Evolutionary conservation across 768 basidiomycete genomes (phyloP).

Genomic region (Amanita pallidorosea): DNA sequence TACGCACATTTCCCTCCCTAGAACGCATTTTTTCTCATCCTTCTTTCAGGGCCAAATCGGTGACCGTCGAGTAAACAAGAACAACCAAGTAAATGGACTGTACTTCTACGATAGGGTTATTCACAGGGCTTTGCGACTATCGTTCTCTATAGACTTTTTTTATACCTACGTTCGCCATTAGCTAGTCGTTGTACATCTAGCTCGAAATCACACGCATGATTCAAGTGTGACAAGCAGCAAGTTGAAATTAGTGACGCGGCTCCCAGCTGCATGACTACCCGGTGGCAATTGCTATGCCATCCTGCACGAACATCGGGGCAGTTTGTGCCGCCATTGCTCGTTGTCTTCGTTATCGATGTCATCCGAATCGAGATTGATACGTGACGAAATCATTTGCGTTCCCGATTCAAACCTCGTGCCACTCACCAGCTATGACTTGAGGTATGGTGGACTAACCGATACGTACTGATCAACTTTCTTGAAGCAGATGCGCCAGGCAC

Average conservation of each 20-base stretch:
- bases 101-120: background rate
- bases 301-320: no score
- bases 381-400: no score
- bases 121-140: background rate
- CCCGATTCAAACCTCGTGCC: no score
- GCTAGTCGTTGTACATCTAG: background rate
- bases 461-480: background rate
- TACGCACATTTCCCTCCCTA: conserved; percentile 26
- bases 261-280: no score
- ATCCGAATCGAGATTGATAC: no score
- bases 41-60: conserved; percentile 56
- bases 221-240: background rate
- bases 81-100: background rate
- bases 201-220: background rate
- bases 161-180: background rate
- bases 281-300: no score
- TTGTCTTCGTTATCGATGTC: no score
- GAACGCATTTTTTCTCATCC: conserved; percentile 3
- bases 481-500: background rate
- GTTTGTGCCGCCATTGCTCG: no score
- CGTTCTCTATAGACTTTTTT: background rate
- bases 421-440: no score
- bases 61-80: conserved; percentile 52
- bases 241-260: no score
- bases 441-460: no score